These are phyloP conservation scores for Helotiales sp. DNA, from an alignment of 2,329 filamentous ascomycete genomes.

Conservation along the genomic window DNA sequence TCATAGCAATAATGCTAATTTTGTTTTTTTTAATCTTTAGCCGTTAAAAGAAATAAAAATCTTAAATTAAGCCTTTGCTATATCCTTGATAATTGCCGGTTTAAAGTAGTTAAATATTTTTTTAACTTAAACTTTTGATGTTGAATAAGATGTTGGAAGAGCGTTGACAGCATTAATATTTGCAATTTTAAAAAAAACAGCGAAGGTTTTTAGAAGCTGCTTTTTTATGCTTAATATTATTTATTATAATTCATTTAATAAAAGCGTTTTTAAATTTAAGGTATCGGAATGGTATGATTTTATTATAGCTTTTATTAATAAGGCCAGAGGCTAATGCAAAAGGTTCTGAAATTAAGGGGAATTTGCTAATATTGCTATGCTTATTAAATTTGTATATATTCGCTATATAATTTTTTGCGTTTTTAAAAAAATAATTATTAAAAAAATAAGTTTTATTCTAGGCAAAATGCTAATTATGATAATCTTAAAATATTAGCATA, in stretches of 20 bases:
- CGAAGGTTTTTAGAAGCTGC: neutral
- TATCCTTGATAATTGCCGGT: neutral
- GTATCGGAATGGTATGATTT: neutral
- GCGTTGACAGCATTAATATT: neutral
- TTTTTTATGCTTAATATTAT: neutral
- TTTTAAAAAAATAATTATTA: neutral
- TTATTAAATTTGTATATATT: neutral
- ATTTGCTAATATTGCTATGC: neutral
- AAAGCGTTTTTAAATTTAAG: neutral
- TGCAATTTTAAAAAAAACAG: neutral
- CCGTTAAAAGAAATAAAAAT: neutral
- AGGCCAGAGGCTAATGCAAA: neutral
- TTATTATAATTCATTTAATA: neutral
- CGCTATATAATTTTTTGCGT: neutral
- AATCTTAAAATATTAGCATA: neutral
- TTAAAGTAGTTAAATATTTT: too few relatives aligned
- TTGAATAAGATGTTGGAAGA: neutral
- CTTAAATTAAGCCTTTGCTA: neutral
- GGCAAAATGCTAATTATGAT: neutral
- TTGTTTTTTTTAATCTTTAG: neutral
- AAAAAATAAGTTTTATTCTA: neutral
- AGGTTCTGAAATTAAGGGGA: neutral
- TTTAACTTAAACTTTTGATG: neutral
- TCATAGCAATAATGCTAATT: too few relatives aligned
- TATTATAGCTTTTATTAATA: neutral